Evolutionary conservation across 2,329 filamentous ascomycete species (phyloP).

Genomic region (Exophiala sideris): DNA sequence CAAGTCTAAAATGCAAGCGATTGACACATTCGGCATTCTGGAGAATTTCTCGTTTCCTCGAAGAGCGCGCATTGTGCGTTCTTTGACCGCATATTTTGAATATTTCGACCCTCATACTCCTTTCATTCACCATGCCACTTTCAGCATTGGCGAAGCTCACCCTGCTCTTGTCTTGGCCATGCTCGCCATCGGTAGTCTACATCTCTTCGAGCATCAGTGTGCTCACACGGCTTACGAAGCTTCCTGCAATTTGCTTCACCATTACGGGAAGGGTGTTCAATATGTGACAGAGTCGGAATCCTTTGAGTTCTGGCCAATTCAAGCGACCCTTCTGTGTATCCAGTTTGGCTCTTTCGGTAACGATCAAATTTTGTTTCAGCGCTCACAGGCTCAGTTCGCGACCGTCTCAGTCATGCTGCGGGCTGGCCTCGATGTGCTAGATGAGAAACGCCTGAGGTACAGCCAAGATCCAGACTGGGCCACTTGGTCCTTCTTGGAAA

Average conservation of each 20-base stretch:
- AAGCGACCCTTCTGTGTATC: conserved; percentile 5
- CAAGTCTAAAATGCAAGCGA: neutral
- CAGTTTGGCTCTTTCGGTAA: conserved; percentile 1
- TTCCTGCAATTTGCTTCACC: conserved; percentile 1
- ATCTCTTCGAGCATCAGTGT: conserved; percentile 4
- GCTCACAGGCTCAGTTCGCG: no score
- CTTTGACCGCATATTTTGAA: neutral
- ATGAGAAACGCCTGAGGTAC: no score
- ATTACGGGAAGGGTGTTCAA: no score
- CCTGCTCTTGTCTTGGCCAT: neutral
- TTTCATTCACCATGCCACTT: conserved; percentile 3
- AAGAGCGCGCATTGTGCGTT: neutral
- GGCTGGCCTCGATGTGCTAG: no score
- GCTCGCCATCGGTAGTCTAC: conserved; percentile 1
- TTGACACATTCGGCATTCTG: neutral
- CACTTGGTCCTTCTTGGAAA: no score
- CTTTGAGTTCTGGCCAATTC: neutral
- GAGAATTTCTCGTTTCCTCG: neutral
- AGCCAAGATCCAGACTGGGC: no score
- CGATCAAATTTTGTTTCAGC: neutral
- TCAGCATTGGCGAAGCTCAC: neutral
- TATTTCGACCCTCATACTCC: conserved; percentile 10
- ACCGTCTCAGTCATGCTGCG: no score
- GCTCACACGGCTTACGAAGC: conserved; percentile 3
- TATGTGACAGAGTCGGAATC: no score